Base-by-base conservation (phyloP, 106 monocot species). In the Posidonia australis region DNA sequence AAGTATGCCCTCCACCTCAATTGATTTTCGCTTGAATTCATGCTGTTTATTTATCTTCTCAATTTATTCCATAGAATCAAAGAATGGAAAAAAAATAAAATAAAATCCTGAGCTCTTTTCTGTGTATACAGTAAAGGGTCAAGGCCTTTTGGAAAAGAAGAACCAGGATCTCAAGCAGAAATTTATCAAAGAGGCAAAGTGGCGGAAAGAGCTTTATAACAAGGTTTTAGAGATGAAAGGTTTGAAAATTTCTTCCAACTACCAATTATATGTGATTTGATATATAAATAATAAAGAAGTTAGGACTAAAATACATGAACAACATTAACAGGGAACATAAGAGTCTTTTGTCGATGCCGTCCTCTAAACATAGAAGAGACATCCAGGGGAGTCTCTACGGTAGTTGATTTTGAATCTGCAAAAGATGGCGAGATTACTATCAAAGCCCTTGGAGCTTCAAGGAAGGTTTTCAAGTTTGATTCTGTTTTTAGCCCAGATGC, bases 191-290 rank as follows among this genome's bases (percentile, higher is more conserved):
- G 92, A 85, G 76, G 18, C 81, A 31, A 93, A 72, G 64, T 82
- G 80, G 43, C 26, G 83, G 28, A 89, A 77, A 73, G 77, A 89
- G 10, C 67, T 93, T 17, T 86, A 93, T 72, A 93, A 89, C 46
- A 89, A 83, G 58, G 63, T 93, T 67, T 60, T 93, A 55, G 93
- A 93, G 74, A 53, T 89, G 36, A 93, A 86, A 79, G 93, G 88
- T 88, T 42, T 22, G 53, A 20, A 54, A 5, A 4, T 24, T 54
- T n/a, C 53, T 54, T 54, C n/a, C 20, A 22, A 24, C 19, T 54
- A 11, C 53, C 19, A 24, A 13, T 22, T 54, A 10, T 24, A 54
- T 24, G 53, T 54, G 59, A 59, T 6, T 13, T 30, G 32, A 14
- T 30, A 5, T 13, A 59, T 59, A 12, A 16, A 28, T 17, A 5